Percentiles rank a stretch among this genome's conserved stretches.
phyloP scores from a whole-genome alignment of 495 filamentous ascomycete genomes.

The Physcia stellaris region DNA sequence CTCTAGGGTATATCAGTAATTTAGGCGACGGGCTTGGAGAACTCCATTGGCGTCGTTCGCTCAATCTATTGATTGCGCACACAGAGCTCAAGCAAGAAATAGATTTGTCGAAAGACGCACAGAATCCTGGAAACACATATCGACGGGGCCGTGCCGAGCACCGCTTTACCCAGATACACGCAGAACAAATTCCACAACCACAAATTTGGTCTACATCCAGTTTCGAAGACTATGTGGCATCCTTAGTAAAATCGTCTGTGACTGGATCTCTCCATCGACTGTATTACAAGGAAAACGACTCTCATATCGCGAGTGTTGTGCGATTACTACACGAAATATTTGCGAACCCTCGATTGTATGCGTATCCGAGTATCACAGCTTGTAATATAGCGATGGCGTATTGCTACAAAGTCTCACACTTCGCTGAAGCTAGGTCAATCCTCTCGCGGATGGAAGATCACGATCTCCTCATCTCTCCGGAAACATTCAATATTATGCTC shows the following conservation, averaged over 20 bases:
- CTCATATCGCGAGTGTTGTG: slow-evolving; percentile 5
- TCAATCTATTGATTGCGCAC: no score
- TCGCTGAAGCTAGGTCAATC: slow-evolving; percentile 19
- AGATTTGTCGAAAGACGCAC: no score
- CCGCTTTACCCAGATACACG: no score
- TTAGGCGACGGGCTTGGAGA: no score
- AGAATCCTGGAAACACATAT: no score
- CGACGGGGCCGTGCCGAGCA: no score
- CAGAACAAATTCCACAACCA: slow-evolving; percentile 1
- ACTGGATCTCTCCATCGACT: neutral
- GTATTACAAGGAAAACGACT: neutral
- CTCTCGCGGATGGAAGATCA: slow-evolving; percentile 23
- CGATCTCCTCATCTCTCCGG: slow-evolving; percentile 17
- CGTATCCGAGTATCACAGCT: slow-evolving; percentile 11
- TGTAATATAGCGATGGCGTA: slow-evolving; percentile 28
- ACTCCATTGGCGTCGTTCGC: no score
- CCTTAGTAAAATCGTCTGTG: neutral
- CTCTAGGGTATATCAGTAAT: no score
- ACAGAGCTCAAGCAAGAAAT: no score
- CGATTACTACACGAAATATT: slow-evolving; percentile 7
- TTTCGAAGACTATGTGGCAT: neutral
- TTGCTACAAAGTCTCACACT: slow-evolving; percentile 21
- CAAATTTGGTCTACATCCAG: neutral
- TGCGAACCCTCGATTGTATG: neutral
- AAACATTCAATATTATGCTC: slow-evolving; percentile 34